A percentile compares a stretch with the other conserved stretches of the same genome.
phyloP scores from a whole-genome alignment of 495 filamentous ascomycete genomes.

The Aspergillus egyptiacus region DNA sequence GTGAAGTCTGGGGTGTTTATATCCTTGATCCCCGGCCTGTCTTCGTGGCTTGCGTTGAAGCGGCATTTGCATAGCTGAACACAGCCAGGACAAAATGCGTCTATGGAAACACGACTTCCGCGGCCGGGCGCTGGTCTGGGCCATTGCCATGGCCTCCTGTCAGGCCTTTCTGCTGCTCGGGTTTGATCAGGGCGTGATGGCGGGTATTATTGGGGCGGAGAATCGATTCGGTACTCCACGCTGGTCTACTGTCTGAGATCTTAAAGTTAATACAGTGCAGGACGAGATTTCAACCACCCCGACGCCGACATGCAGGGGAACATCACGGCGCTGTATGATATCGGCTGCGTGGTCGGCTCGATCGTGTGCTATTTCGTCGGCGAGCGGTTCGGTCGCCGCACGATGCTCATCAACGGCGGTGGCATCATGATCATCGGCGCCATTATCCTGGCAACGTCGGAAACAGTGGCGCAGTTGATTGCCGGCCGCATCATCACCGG shows the following conservation, averaged over 20 bases:
- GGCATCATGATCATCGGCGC: conserved; percentile 39
- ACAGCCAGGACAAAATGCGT: conserved; percentile 19
- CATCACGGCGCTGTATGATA: conserved; percentile 42
- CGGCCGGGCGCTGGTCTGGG: conserved; percentile 17
- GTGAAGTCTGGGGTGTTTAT: no score
- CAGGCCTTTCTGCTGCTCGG: conserved; percentile 36
- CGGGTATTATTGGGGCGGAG: conserved; percentile 32
- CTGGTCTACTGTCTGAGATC: no score
- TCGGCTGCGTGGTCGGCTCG: conserved; percentile 42
- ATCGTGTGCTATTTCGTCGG: conserved; percentile 38
- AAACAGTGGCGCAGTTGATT: conserved; percentile 43
- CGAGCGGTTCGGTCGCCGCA: conserved; percentile 36
- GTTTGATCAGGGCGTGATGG: conserved; percentile 38
- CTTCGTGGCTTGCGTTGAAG: neutral
- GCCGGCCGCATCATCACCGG: conserved; percentile 46
- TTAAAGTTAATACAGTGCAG: neutral
- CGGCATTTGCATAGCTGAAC: no score
- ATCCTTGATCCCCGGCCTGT: neutral
- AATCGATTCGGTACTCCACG: conserved; percentile 30
- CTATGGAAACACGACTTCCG: conserved; percentile 25
- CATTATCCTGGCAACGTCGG: conserved; percentile 41
- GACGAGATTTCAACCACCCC: conserved; percentile 32
- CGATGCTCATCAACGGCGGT: conserved; percentile 37
- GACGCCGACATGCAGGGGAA: conserved; percentile 37
- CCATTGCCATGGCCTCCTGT: conserved; percentile 26